A percentile compares a stretch with the other conserved stretches of the same genome.
phyloP scores from a whole-genome alignment of 192 early-diverging fungal species.

The Chytriomyces sp. region DNA sequence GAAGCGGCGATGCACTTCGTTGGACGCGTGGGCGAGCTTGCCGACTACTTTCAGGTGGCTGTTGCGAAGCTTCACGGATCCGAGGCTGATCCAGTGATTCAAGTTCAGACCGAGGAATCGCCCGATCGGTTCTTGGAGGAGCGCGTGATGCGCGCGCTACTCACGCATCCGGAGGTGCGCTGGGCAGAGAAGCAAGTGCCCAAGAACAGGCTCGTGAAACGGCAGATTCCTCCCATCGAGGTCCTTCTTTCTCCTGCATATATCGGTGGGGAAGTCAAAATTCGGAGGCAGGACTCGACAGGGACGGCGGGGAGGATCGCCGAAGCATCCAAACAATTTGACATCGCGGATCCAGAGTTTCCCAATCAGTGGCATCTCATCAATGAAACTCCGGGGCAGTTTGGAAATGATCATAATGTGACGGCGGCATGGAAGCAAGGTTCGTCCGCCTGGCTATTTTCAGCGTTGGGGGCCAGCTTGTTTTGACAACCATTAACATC shows the following conservation, averaged over 20 bases:
- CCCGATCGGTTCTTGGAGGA: too few relatives aligned
- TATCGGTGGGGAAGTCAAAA: background rate
- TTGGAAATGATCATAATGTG: constrained; percentile 89
- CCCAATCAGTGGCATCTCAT: constrained; percentile 83
- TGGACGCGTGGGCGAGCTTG: constrained; percentile 71
- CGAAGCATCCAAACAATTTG: constrained; percentile 43
- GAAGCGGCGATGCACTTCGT: constrained; percentile 29
- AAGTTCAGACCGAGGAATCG: too few relatives aligned
- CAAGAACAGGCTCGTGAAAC: constrained; percentile 44
- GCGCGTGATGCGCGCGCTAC: background rate
- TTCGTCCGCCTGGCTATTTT: constrained; percentile 26
- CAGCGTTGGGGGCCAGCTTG: too few relatives aligned
- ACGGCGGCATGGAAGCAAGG: constrained; percentile 89
- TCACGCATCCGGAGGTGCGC: constrained; percentile 13
- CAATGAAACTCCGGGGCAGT: constrained; percentile 30
- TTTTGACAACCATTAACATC: background rate
- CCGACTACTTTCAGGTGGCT: constrained; percentile 66
- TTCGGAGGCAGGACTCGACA: too few relatives aligned
- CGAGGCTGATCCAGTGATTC: background rate
- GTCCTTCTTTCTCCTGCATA: too few relatives aligned
- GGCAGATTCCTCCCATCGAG: constrained; percentile 20
- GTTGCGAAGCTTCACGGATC: too few relatives aligned
- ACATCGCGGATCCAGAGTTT: constrained; percentile 76
- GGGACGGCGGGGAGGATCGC: constrained; percentile 8
- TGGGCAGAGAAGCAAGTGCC: constrained; percentile 49